Evolutionary conservation across 2,329 filamentous ascomycete genomes (phyloP).

Genomic region (Fusarium scirpi): DNA sequence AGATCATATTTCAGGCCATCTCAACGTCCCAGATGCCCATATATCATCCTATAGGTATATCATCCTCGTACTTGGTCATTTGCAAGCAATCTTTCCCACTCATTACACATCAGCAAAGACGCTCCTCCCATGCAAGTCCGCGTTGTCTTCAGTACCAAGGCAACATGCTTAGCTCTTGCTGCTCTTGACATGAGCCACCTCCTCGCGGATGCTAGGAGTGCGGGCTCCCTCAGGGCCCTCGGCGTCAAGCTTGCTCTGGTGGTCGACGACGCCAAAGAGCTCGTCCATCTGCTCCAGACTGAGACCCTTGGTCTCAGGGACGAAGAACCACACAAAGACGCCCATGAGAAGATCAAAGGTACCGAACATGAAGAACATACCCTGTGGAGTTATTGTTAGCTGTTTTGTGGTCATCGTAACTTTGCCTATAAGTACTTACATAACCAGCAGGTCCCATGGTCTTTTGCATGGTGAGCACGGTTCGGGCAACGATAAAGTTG

Average conservation of each 20-base stretch:
- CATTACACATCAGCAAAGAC: neutral
- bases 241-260: conserved; percentile 47
- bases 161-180: conserved; percentile 8
- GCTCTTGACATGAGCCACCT: conserved; percentile 36
- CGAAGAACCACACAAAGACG: conserved; percentile 73
- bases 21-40: neutral
- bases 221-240: conserved; percentile 50
- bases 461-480: conserved; percentile 75
- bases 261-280: conserved; percentile 70
- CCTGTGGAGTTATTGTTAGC: conserved; percentile 49
- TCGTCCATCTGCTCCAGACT: conserved; percentile 75
- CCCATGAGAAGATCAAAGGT: conserved; percentile 74
- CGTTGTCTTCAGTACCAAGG: neutral
- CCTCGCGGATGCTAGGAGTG: conserved; percentile 46
- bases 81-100: neutral
- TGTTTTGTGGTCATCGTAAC: neutral
- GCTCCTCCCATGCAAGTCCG: neutral
- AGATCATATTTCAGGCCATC: conserved; percentile 5
- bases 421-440: conserved; percentile 46
- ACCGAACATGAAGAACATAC: conserved; percentile 77
- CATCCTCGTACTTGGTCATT: neutral
- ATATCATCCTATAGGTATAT: conserved; percentile 4
- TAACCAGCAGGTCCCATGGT: conserved; percentile 59
- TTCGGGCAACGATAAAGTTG: conserved; percentile 75
- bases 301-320: conserved; percentile 78